phyloP scores from a whole-genome alignment of 2,329 filamentous ascomycete genomes.

The Diaporthe longicolla region DNA sequence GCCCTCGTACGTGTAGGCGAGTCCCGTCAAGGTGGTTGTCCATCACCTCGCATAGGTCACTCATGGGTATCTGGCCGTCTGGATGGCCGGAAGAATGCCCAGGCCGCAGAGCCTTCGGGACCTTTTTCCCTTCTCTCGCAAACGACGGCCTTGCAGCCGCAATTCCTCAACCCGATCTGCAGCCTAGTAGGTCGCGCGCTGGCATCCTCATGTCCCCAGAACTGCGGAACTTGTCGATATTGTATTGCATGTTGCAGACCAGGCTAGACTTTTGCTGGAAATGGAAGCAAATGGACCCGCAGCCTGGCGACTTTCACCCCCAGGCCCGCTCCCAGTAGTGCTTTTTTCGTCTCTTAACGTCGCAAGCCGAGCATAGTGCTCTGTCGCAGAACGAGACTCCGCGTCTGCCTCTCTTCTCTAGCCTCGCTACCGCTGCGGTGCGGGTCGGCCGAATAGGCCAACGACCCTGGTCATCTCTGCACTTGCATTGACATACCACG shows the following conservation, averaged over 20 bases:
- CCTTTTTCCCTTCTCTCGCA: neutral
- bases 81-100: slow-evolving; percentile 8
- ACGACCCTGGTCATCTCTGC: slow-evolving; percentile 18
- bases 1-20: slow-evolving; percentile 38
- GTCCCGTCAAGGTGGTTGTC: slow-evolving; percentile 32
- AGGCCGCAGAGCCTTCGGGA: neutral
- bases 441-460: slow-evolving; percentile 24
- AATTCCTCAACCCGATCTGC: slow-evolving; percentile 9
- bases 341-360: slow-evolving; percentile 21
- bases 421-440: slow-evolving; percentile 32
- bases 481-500: slow-evolving; percentile 40
- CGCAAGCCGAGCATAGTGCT: slow-evolving; percentile 32
- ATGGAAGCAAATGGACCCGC: neutral
- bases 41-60: slow-evolving; percentile 3
- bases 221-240: slow-evolving; percentile 22
- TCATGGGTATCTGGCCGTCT: slow-evolving; percentile 20
- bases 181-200: neutral
- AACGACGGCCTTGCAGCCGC: slow-evolving; percentile 11
- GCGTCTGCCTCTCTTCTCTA: slow-evolving; percentile 37
- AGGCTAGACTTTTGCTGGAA: slow-evolving; percentile 19
- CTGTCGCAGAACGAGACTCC: slow-evolving; percentile 34
- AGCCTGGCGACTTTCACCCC: neutral
- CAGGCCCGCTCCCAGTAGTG: slow-evolving; percentile 8
- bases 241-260: slow-evolving; percentile 21
- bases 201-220: neutral